phyloP scores from a whole-genome alignment of 768 basidiomycete species.

The Hypholoma sublateritium region DNA sequence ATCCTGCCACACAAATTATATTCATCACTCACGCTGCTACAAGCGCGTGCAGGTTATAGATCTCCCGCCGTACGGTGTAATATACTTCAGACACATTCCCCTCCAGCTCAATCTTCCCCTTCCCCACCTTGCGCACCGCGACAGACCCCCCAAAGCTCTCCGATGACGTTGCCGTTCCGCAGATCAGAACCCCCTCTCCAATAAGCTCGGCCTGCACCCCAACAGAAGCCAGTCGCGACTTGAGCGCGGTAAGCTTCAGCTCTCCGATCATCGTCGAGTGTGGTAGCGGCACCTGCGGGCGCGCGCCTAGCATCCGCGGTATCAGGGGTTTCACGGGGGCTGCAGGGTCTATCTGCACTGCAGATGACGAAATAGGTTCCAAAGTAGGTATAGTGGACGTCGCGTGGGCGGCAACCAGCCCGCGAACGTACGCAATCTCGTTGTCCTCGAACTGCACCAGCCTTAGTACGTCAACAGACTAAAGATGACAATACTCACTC shows the following conservation, averaged over 20 bases:
- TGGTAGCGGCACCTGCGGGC: conserved; percentile 66
- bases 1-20: too few relatives aligned
- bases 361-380: conserved; percentile 55
- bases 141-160: conserved; percentile 66
- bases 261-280: conserved; percentile 97
- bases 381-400: conserved; percentile 89
- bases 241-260: conserved; percentile 87
- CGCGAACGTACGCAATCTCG: conserved; percentile 90
- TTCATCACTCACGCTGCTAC: conserved; percentile 47
- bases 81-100: conserved; percentile 88
- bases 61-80: conserved; percentile 84
- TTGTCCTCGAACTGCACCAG: conserved; percentile 88
- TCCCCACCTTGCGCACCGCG: conserved; percentile 83
- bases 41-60: conserved; percentile 88
- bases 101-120: conserved; percentile 86
- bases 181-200: conserved; percentile 96
- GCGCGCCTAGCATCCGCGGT: conserved; percentile 59
- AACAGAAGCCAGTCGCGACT: conserved; percentile 70
- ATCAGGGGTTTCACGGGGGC: conserved; percentile 21
- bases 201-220: conserved; percentile 91
- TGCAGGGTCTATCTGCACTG: conserved; percentile 22
- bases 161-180: conserved; percentile 54
- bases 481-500: conserved; percentile 50
- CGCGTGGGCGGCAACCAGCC: conserved; percentile 81
- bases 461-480: not conserved